Evolutionary conservation across 768 basidiomycete genomes (phyloP).

Genomic region (Mrakia hoshinonis): DNA sequence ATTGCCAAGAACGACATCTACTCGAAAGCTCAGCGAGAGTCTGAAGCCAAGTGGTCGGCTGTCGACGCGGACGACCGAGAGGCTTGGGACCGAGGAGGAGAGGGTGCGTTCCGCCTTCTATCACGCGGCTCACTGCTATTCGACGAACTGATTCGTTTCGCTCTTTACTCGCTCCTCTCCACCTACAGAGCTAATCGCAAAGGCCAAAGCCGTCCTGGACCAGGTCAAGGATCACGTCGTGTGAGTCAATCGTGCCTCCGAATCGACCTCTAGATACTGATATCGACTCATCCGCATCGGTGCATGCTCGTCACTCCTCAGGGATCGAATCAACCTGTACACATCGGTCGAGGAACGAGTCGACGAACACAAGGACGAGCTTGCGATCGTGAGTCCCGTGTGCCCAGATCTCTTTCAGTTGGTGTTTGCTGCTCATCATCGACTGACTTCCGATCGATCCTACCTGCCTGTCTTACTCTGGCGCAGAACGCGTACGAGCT

Average conservation of each 20-base stretch:
- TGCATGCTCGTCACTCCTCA: not conserved
- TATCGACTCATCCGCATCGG: not conserved
- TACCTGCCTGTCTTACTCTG: not conserved
- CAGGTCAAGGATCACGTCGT: not conserved
- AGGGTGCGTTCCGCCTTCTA: not conserved
- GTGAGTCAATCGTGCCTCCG: not conserved
- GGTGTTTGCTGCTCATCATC: not conserved
- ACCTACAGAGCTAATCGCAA: not conserved
- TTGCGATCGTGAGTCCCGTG: not conserved
- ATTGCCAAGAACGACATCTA: not conserved
- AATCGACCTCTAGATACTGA: not conserved
- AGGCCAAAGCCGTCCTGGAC: not conserved
- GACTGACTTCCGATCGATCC: too few species aligned
- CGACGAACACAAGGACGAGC: not conserved
- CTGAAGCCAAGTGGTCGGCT: not conserved
- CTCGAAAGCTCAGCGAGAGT: not conserved
- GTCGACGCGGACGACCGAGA: not conserved
- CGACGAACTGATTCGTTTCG: not conserved
- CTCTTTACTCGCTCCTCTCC: not conserved
- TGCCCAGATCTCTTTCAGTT: not conserved
- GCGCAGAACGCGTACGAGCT: not conserved
- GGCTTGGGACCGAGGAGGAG: not conserved
- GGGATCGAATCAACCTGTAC: conserved; percentile 2
- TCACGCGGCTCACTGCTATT: not conserved
- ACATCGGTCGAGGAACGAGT: not conserved